phyloP scores from a whole-genome alignment of 441 rosid species.

The Pelargonium australe region DNA sequence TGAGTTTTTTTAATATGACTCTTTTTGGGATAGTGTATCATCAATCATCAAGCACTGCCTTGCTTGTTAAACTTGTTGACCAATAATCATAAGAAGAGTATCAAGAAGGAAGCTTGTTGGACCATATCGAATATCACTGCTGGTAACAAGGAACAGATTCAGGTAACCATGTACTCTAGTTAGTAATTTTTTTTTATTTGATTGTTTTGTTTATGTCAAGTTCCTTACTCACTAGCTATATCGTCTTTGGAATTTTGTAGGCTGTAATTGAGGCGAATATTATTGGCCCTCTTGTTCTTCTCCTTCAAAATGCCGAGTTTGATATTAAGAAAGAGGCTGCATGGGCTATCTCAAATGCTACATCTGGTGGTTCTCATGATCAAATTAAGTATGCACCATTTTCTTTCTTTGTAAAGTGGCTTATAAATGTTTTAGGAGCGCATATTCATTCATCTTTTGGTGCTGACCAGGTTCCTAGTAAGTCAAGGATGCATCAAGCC shows the following conservation, averaged over 20 bases:
- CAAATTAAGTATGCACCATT: constrained; percentile 59
- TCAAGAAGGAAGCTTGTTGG: constrained; percentile 93
- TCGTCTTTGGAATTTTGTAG: constrained; percentile 29
- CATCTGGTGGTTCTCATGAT: constrained; percentile 81
- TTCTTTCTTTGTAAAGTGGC: background rate
- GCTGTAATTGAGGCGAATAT: constrained; percentile 62
- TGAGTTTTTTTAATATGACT: constrained; percentile 9
- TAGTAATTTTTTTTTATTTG: background rate
- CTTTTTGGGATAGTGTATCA: constrained; percentile 43
- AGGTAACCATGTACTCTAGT: constrained; percentile 31
- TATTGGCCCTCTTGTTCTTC: constrained; percentile 49
- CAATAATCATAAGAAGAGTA: constrained; percentile 67
- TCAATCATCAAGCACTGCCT: constrained; percentile 63
- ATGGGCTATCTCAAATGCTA: constrained; percentile 81
- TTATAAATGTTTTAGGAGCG: background rate
- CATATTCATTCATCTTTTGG: background rate
- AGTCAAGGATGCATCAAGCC: constrained; percentile 79
- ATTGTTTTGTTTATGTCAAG: background rate
- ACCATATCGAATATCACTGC: constrained; percentile 89
- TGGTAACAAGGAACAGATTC: constrained; percentile 85
- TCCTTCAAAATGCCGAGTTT: constrained; percentile 83
- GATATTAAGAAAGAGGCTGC: constrained; percentile 92
- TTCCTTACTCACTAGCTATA: background rate
- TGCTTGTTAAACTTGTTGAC: constrained; percentile 62
- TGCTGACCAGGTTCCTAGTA: constrained; percentile 46